Base-by-base conservation (phyloP, 805 yeast species). In the Yamadazyma scolyti region DNA sequence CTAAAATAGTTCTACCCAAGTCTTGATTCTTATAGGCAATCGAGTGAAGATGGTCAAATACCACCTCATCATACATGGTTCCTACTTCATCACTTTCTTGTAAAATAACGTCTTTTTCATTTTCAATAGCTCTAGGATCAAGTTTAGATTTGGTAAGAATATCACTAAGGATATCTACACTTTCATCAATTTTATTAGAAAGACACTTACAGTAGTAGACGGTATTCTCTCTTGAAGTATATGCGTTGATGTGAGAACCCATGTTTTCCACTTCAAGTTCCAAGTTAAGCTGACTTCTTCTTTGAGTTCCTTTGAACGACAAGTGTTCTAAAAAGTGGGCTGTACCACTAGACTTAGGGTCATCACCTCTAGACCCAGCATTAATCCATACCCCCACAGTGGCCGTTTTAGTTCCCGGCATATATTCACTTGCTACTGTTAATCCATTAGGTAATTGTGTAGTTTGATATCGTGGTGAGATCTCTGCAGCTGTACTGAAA, bases 381-480 rank as follows among this genome's bases (percentile, higher is more conserved):
- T 93, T 96, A 40, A 93, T 88, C 90, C 96, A 94, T 33, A 93
- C 90, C 2, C 97, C 98, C 9, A 93, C 96, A 2, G 98, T 93
- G 39, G 98, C 97, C 25, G 97, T 88, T 46, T 82, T 73, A 6
- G 94, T 80, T 40, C 83, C 80, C 8, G 97, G 97, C 54, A 84
- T 77, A 25, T 71, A 52, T 55, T 93, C 97, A 27, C 94, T 75
- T 33, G 97, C 98, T 23, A 90, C 96, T 0, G 97, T 90, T 25
- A 93, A 61, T 3, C 99, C 99, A 54, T 93, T 93, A n/a, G 80
- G 66, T 31, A 93, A 68, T 3, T 81, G 76, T 1, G 96, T 76
- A 7, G 88, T 83, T 52, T 71, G 63, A 18, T 47, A 65, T 12
- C 52, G 33, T 4, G 64, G 58, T 5, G 21, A 19, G 15, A 26